Base-by-base conservation (phyloP, 345 rosid species). In the Linum lewisii region DNA sequence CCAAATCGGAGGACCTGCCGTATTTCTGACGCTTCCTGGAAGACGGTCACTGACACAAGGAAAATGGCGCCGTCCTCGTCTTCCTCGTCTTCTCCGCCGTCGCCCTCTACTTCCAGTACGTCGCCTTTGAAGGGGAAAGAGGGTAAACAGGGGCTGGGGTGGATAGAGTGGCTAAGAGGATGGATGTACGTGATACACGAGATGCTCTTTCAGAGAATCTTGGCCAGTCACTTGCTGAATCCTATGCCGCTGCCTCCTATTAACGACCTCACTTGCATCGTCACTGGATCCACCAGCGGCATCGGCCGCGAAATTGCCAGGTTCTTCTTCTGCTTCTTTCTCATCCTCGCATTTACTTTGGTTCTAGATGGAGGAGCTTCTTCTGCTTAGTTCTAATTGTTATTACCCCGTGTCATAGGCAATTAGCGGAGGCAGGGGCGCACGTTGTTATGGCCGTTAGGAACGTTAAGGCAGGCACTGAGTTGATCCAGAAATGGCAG, bases 371-470 rank as follows among this genome's bases (percentile, higher is more conserved):
- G 13, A n/a, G 25, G 23, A 15, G 56, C 20, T 13, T 57, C 49
- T 22, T n/a, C 44, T 58, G 36, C 20, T 24, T 52, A 13, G 3
- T 52, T 52, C 23, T 10, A 51, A 21, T 21, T 4, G 34, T 19
- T 52, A 6, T 13, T 6, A 4, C 56, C 25, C 15, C 23, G 24
- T 19, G 14, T 21, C 14, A 1, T 63, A 86, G 99, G 77, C 99
- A 93, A 73, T 79, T 93, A 75, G 97, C 96, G 9, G 92, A 89
- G 68, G 83, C 94, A 19, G 99, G 99, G 23, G 97, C 99, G 21
- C 97, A 89, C 73, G 94, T 93, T 59, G 81, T 93, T 42, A 93
- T 89, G 99, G 99, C 97, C 0, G 97, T 93, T 19, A 85, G 99
- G 77, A 93, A 89, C 61, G 67, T 88, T 1, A 82, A 76, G 70